Conservation (phyloP, 2,329 filamentous ascomycete genomes). For the Fonsecaea monophora region DNA sequence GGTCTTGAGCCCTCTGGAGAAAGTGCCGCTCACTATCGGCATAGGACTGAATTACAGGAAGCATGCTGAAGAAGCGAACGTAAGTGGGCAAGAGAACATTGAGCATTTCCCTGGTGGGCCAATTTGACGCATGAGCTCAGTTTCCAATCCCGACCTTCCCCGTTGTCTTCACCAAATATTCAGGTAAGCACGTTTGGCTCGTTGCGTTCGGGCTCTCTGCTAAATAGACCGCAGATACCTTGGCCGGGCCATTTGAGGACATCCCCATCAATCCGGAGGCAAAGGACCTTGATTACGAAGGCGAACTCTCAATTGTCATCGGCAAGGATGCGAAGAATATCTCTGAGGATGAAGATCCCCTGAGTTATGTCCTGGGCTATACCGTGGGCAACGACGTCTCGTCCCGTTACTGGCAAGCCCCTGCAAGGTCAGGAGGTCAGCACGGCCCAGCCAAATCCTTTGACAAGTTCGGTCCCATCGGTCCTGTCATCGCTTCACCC, state of each 20-base stretch:
- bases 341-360: slow-evolving; percentile 46
- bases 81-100: slow-evolving; percentile 7
- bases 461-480: slow-evolving; percentile 63
- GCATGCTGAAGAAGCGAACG: slow-evolving; percentile 36
- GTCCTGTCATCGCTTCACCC: slow-evolving; percentile 56
- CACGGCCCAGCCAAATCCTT: slow-evolving; percentile 54
- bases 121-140: neutral
- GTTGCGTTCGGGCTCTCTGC: neutral
- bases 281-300: slow-evolving; percentile 42
- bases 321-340: slow-evolving; percentile 61
- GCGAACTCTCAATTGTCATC: slow-evolving; percentile 55
- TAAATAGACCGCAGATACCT: slow-evolving; percentile 28
- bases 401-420: slow-evolving; percentile 45
- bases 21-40: slow-evolving; percentile 32
- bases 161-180: slow-evolving; percentile 50
- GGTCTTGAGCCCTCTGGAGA: slow-evolving; percentile 50
- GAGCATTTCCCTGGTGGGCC: neutral
- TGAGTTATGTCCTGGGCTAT: slow-evolving; percentile 51
- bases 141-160: slow-evolving; percentile 48
- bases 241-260: slow-evolving; percentile 43
- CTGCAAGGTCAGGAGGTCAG: slow-evolving; percentile 21
- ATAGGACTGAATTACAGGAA: slow-evolving; percentile 38
- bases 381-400: slow-evolving; percentile 51
- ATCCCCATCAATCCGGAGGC: slow-evolving; percentile 50
- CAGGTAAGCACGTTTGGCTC: slow-evolving; percentile 6